Conservation (phyloP, 2,329 filamentous ascomycete genomes). For the Aureobasidium zeae region DNA sequence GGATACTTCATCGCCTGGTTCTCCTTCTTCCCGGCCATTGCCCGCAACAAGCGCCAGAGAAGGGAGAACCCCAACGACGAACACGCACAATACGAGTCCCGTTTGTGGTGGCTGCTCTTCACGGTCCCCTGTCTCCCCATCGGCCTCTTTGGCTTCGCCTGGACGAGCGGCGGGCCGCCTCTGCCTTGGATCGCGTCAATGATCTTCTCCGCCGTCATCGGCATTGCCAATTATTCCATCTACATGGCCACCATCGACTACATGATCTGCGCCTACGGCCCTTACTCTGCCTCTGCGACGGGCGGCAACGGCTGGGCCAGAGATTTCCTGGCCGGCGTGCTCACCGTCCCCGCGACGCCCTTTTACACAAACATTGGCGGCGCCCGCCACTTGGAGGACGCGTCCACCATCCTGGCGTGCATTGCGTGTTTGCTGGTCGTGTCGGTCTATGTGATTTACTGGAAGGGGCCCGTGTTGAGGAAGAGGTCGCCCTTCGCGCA, state of each 20-base stretch:
- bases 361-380: conserved; percentile 41
- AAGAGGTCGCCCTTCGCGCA: conserved; percentile 45
- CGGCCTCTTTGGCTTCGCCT: conserved; percentile 63
- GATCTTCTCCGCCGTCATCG: conserved; percentile 58
- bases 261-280: conserved; percentile 65
- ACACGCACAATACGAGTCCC: conserved; percentile 54
- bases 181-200: conserved; percentile 62
- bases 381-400: conserved; percentile 42
- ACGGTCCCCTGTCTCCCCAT: conserved; percentile 55
- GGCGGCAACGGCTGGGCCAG: conserved; percentile 68
- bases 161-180: conserved; percentile 56
- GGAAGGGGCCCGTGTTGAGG: conserved; percentile 46
- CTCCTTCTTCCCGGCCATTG: conserved; percentile 48
- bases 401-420: conserved; percentile 47
- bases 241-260: conserved; percentile 74
- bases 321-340: conserved; percentile 64
- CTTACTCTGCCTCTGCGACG: conserved; percentile 65
- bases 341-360: conserved; percentile 60
- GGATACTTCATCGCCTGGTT: conserved; percentile 58
- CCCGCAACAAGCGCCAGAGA: conserved; percentile 43
- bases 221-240: conserved; percentile 54
- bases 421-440: conserved; percentile 44
- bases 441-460: conserved; percentile 49
- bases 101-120: conserved; percentile 58
- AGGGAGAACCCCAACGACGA: conserved; percentile 40